phyloP scores from a whole-genome alignment of 2,329 filamentous ascomycete species.

The Fusarium euwallaceae region DNA sequence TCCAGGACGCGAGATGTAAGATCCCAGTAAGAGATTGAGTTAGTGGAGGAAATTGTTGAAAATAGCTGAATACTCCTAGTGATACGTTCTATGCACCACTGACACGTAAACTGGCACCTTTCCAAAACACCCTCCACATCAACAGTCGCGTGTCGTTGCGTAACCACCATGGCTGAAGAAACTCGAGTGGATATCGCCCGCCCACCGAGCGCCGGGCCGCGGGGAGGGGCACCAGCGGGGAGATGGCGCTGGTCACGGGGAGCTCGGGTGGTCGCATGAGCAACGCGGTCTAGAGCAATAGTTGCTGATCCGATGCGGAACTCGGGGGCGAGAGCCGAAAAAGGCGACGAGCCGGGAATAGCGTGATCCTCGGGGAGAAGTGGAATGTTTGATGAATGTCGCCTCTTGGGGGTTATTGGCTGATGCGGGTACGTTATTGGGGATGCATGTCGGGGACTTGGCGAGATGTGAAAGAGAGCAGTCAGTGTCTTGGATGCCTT shows the following conservation, averaged over 20 bases:
- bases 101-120: neutral
- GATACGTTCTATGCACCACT: neutral
- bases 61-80: neutral
- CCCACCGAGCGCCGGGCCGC: neutral
- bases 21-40: neutral
- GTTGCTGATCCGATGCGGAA: constrained; percentile 30
- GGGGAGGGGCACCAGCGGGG: neutral
- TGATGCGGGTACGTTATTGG: neutral
- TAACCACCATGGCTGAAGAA: neutral
- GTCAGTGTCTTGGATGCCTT: neutral
- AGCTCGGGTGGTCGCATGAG: constrained; percentile 30
- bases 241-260: constrained; percentile 37
- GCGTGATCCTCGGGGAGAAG: constrained; percentile 4
- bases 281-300: neutral
- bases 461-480: neutral
- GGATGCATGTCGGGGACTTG: constrained; percentile 24
- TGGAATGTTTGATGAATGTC: constrained; percentile 4
- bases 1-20: neutral
- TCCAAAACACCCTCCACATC: neutral
- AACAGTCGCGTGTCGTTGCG: neutral
- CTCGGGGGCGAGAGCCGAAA: constrained; percentile 28
- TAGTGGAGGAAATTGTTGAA: neutral
- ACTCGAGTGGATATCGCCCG: neutral
- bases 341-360: constrained; percentile 27
- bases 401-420: neutral